Percentiles rank a stretch among this genome's conserved stretches.
These are phyloP conservation scores for Fusarium citri DNA, from an alignment of 2,329 filamentous ascomycete species.

Conservation along the genomic window DNA sequence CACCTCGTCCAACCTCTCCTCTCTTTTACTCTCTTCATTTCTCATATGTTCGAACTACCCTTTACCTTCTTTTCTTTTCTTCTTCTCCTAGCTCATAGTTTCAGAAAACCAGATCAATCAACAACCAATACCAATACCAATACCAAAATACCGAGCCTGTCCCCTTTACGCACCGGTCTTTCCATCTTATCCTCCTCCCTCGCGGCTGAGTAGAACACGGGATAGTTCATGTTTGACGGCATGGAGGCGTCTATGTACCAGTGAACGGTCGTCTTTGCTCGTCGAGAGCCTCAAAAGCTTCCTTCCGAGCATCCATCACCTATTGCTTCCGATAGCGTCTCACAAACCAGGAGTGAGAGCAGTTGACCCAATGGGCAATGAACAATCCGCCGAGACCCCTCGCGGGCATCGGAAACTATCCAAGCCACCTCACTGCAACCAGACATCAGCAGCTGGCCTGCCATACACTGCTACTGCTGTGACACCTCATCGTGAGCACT, in stretches of 20 bases:
- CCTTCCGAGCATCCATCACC: conserved; percentile 26
- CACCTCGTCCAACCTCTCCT: conserved; percentile 44
- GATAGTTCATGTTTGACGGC: conserved; percentile 36
- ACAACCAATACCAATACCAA: conserved; percentile 1
- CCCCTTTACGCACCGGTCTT: background rate
- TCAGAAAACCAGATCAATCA: conserved; percentile 9
- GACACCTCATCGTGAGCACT: conserved; percentile 43
- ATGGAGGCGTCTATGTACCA: conserved; percentile 42
- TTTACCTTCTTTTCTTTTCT: conserved; percentile 3
- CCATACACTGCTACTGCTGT: conserved; percentile 52
- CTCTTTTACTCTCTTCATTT: conserved; percentile 28
- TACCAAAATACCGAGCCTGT: background rate
- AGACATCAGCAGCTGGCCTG: conserved; percentile 56
- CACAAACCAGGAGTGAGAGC: conserved; percentile 27
- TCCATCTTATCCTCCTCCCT: conserved; percentile 20
- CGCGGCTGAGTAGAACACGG: conserved; percentile 12
- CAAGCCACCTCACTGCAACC: conserved; percentile 60
- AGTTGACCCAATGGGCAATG: conserved; percentile 61
- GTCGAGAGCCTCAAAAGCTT: conserved; percentile 36
- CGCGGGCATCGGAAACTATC: conserved; percentile 61
- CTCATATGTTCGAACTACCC: conserved; percentile 26
- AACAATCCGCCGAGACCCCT: conserved; percentile 59
- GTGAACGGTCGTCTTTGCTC: conserved; percentile 41
- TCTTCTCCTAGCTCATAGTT: conserved; percentile 4
- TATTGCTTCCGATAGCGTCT: conserved; percentile 26